These are phyloP conservation scores for Cryphonectria carpinicola DNA, from an alignment of 2,329 filamentous ascomycete species.

Conservation along the genomic window DNA sequence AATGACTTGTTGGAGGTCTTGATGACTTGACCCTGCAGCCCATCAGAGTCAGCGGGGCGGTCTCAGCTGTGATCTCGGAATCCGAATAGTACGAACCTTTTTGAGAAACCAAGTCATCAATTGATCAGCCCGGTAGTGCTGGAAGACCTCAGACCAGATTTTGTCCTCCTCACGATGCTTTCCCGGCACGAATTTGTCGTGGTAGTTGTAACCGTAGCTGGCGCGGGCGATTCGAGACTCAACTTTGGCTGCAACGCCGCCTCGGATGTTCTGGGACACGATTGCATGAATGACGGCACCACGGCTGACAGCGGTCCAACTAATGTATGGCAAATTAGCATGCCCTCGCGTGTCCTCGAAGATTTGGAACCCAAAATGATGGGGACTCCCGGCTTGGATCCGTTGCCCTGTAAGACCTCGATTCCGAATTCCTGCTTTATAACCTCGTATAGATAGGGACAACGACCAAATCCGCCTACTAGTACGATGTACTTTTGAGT, in stretches of 20 bases:
- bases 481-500: neutral
- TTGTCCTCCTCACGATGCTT: neutral
- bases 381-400: neutral
- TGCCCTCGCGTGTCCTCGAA: too few species aligned
- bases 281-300: neutral
- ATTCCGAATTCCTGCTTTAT: neutral
- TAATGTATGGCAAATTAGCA: neutral
- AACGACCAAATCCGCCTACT: neutral
- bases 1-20: neutral
- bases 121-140: neutral
- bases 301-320: neutral
- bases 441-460: neutral
- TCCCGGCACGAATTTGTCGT: neutral
- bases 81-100: neutral
- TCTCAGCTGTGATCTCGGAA: neutral
- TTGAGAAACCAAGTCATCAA: neutral
- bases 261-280: neutral
- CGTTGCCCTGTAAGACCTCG: neutral
- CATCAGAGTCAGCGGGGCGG: neutral
- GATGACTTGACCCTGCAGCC: neutral
- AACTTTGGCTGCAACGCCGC: neutral
- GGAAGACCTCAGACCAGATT: neutral
- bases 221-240: neutral
- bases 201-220: neutral
- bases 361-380: neutral